Evolutionary conservation across 768 basidiomycete species (phyloP), one percentile per base, ranked within the genome.

Genomic region (Calocybe indica): DNA sequence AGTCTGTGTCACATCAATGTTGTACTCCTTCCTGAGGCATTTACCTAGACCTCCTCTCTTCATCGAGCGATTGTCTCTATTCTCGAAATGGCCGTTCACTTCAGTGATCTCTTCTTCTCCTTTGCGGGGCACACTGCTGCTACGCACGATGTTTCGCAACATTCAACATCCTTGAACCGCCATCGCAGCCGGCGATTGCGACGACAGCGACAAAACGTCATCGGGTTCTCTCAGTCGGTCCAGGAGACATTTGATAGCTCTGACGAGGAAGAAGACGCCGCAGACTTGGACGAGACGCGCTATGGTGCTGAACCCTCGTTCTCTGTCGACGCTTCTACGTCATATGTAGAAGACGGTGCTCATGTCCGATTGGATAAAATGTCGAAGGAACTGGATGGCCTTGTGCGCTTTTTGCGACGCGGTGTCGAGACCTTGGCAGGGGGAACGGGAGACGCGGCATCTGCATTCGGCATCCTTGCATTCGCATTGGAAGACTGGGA

Each of bases 401-500:
- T 89, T 32, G 83, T 90, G 15, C 68, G 82, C 34, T 86, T 86
- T 59, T 58, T 90, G 5, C 65, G 84, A 38, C 68, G 85, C 29
- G 83, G 84, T 0, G 79, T 82, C 6, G 89, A 91, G 60, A 79
- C 70, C 54, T 66, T 89, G 15, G 83, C 83, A 9, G 76, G 76
- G 36, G 80, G 83, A 0, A 61, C 68, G n/a, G 72, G 73, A 12
- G 81, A 82, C 44, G 78, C 73, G 28, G 79, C 82, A 9, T 62
- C 80, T 29, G 70, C 82, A 1, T 90, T 88, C 58, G 83, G 79
- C 1, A 73, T 87, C 31, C 67, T 91, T 43, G 84, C 86, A 7
- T 91, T 92, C 61, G 70, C 78, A 37, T 66, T 92, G 49, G 85
- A 90, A 45, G 88, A 88, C 58, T 91, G 88, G 87, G 86, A 88